Evolutionary conservation across 2,329 filamentous ascomycete genomes (phyloP).

Genomic region (Ascochyta lentis): DNA sequence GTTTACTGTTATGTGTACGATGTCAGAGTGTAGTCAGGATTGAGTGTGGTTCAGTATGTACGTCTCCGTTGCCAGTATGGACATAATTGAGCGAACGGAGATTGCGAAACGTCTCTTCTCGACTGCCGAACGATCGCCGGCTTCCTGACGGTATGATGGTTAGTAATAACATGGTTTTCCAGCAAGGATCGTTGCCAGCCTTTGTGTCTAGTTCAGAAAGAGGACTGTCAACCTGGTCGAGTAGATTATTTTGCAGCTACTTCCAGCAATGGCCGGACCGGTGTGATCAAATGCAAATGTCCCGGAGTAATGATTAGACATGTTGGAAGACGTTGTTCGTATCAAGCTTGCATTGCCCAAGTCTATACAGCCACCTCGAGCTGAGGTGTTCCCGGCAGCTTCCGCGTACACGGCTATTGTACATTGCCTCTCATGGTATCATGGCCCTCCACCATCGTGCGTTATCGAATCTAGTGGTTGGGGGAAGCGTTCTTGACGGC

Average conservation of each 20-base stretch:
- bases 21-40: background rate
- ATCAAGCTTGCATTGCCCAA: constrained; percentile 28
- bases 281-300: background rate
- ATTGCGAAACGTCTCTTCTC: background rate
- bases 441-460: constrained; percentile 21
- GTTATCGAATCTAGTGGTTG: constrained; percentile 38
- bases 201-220: background rate
- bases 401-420: constrained; percentile 43
- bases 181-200: background rate
- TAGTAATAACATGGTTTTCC: background rate
- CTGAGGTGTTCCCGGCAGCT: constrained; percentile 19
- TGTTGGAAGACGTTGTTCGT: constrained; percentile 5
- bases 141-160: background rate
- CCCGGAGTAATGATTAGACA: background rate
- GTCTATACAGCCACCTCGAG: constrained; percentile 45
- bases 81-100: background rate
- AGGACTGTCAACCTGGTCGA: background rate
- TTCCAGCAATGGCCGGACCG: background rate
- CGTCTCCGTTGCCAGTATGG: background rate
- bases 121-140: background rate
- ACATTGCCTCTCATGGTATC: constrained; percentile 40
- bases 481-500: constrained; percentile 42
- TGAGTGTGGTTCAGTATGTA: too few relatives aligned
- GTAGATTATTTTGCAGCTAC: background rate
- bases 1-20: background rate